A percentile compares a stretch with the other conserved stretches of the same genome.
Evolutionary conservation across 2,329 filamentous ascomycete species (phyloP).

Genomic region (Rutstroemia sp.): DNA sequence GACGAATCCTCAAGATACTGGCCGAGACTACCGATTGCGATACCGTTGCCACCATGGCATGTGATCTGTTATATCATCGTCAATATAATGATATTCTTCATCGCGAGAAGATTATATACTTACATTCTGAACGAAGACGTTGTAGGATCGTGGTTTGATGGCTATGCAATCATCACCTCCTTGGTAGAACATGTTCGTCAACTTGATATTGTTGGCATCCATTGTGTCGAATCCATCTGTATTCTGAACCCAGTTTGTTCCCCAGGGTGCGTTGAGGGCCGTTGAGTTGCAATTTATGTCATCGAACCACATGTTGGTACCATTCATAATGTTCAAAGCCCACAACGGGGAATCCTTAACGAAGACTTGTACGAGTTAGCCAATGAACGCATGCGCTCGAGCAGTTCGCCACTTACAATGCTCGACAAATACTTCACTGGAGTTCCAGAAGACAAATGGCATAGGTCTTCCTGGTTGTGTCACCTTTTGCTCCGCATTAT

Average conservation of each 20-base stretch:
- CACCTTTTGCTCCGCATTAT: constrained; percentile 38
- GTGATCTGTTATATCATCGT: constrained; percentile 26
- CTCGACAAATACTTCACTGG: constrained; percentile 44
- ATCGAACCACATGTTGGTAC: constrained; percentile 43
- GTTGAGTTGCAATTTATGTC: constrained; percentile 46
- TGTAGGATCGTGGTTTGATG: constrained; percentile 48
- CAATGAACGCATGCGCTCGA: not conserved
- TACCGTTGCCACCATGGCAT: constrained; percentile 46
- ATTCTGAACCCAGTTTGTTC: constrained; percentile 47
- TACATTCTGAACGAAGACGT: constrained; percentile 41
- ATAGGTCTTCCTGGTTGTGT: constrained; percentile 46
- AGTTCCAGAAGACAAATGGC: constrained; percentile 53
- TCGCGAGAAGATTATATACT: not conserved
- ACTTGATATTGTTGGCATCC: constrained; percentile 42
- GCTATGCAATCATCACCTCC: constrained; percentile 51
- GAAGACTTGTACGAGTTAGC: constrained; percentile 28
- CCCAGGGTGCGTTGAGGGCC: constrained; percentile 41
- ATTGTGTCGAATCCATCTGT: constrained; percentile 52
- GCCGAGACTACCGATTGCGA: constrained; percentile 47
- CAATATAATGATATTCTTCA: not conserved
- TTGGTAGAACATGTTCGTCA: constrained; percentile 46
- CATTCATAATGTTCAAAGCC: constrained; percentile 51
- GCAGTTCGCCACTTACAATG: constrained; percentile 31
- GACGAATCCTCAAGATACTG: constrained; percentile 48
- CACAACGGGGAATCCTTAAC: constrained; percentile 45